Evolutionary conservation across 75 land plant species (phyloP).

Genomic region (Ceratopteris richardii): DNA sequence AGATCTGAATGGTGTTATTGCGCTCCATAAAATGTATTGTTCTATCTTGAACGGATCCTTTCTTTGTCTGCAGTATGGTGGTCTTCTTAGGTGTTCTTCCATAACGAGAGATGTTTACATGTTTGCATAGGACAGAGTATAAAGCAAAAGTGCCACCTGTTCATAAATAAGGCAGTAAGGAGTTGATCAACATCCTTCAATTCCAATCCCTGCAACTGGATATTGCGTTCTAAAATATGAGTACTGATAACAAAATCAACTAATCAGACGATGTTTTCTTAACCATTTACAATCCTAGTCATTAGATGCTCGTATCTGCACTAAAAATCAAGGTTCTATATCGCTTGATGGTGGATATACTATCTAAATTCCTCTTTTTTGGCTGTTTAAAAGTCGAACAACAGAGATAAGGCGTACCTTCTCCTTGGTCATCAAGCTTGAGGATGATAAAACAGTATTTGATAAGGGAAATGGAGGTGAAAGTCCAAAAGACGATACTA

Average conservation of each 20-base stretch:
- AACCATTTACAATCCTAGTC: no score
- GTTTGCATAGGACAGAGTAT: slow-evolving; percentile 45
- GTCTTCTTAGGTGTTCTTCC: slow-evolving; percentile 3
- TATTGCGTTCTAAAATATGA: no score
- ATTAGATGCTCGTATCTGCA: no score
- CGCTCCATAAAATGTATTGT: slow-evolving; percentile 20
- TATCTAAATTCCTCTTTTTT: no score
- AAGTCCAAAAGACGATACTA: slow-evolving; percentile 49
- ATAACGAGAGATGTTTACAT: slow-evolving; percentile 22
- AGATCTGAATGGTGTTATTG: slow-evolving; percentile 18
- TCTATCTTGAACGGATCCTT: slow-evolving; percentile 5
- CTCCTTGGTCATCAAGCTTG: slow-evolving; percentile 38
- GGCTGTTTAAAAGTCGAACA: no score
- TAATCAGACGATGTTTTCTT: no score
- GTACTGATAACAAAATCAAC: no score
- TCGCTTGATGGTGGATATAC: no score
- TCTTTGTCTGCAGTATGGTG: background rate
- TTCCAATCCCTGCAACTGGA: no score
- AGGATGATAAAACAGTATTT: slow-evolving; percentile 49
- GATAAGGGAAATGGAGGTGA: slow-evolving; percentile 37
- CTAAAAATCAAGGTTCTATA: no score
- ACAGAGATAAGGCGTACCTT: no score
- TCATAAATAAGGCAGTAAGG: background rate
- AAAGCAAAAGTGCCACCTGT: slow-evolving; percentile 62
- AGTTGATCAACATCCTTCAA: no score